Evolutionary conservation across 1,139 yeast genomes (phyloP), one percentile per base, ranked within the genome.

Genomic region (Blastobotrys persicus): DNA sequence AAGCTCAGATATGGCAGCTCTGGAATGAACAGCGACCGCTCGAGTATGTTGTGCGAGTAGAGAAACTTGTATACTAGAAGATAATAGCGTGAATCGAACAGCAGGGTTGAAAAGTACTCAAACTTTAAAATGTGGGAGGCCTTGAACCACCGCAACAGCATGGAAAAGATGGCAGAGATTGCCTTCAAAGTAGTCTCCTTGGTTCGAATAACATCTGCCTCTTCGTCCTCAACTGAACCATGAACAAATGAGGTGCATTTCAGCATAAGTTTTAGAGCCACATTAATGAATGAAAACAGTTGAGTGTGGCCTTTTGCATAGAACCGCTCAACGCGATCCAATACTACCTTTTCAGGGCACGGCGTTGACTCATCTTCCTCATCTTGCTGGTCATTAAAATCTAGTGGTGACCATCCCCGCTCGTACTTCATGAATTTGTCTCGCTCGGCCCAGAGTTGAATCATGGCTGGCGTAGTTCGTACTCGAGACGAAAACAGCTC

Each of bases 71-170:
- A 71, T 34, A 69, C 72, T 47, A 75, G 66, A n/a, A 74, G 69
- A 51, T 83, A 77, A 58, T 74, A 81, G 49, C 81, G 80, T 7
- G 84, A 78, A 64, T 94, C 98, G 65, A 85, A 86, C 34, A 92
- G 64, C 20, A 92, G 64, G 0, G 88, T 78, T 1, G 85, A 69
- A 12, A 92, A 69, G 61, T 84, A 87, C 64, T 89, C 95, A 62
- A 77, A 82, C 64, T 91, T 91, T 57, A 89, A 67, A 1, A 88
- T 71, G 65, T 92, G 96, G 46, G 81, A 84, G 11, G 77, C 67
- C 60, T 85, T 86, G 64, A 88, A 84, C 97, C 98, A 92, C 58
- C 76, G 77, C 31, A 84, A 65, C 26, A 92, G 63, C 16, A 79
- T 59, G 4, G 71, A 59, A 1, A 88, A 51, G 1, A 81, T 76